Evolutionary conservation across 345 rosid genomes (phyloP), one percentile per base, ranked within the genome.

Genomic region (Hibiscus trionum): DNA sequence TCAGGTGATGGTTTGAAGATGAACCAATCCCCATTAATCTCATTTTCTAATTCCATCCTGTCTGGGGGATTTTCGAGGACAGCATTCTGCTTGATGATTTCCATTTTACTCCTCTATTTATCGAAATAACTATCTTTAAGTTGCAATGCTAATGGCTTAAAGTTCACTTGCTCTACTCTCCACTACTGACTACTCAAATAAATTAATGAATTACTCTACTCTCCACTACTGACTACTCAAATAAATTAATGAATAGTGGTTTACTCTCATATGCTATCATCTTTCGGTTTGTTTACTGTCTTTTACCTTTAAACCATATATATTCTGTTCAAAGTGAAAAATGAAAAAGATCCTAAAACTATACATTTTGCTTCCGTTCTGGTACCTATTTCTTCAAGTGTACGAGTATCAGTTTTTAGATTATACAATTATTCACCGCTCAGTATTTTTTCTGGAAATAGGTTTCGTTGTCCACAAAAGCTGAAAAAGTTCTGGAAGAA

Each of bases 381-480:
- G 49, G 49, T 21, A 65, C 46, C 44, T 44, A 42, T 52, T 27
- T 61, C 52, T 71, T 15, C 72, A 72, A 64, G 35, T 49, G 58
- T 66, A 19, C n/a, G 12, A 44, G 53, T 50, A 27, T 24, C 7
- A 57, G 7, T 16, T 58, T 58, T 58, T 68, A 58, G 67, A 58
- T 24, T 35, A 55, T 55, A 27, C 35, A 19, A 29, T 52, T 49
- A 50, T 50, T 49, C 8, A 15, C 75, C 61, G 44, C 21, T 4
- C 60, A 64, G 31, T 68, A 12, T 70, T 70, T 77, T 47, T 21
- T 49, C 67, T 73, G 69, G 72, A 44, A 67, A 73, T 79, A 90
- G 96, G 91, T 80, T 77, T 86, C 91, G 8, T 80, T 90, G 80
- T 84, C 93, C 69, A 47, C 80, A 66, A 75, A 71, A 74, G 96